Evolutionary conservation across 345 rosid species (phyloP).

Genomic region (Cardiospermum halicacabum): DNA sequence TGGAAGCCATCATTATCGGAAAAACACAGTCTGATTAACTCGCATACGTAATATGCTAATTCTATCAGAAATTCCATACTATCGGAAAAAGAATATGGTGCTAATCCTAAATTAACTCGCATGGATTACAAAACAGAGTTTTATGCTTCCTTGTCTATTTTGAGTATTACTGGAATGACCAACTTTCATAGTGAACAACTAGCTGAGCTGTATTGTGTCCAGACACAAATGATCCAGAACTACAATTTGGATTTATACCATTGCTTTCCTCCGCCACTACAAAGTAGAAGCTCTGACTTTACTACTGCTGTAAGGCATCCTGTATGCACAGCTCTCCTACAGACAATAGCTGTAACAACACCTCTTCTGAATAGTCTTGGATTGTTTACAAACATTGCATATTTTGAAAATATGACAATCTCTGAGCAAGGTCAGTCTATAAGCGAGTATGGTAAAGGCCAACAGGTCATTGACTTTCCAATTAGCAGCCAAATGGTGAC

Average conservation of each 20-base stretch:
- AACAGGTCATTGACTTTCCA: conserved; percentile 40
- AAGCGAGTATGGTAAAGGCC: conserved; percentile 39
- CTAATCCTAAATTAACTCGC: conserved; percentile 58
- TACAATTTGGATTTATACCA: conserved; percentile 75
- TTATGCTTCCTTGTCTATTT: conserved; percentile 84
- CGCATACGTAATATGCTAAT: too few species aligned
- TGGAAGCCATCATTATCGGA: too few species aligned
- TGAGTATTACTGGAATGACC: conserved; percentile 79
- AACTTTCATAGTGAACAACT: conserved; percentile 53
- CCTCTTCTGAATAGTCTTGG: conserved; percentile 56
- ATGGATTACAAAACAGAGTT: conserved; percentile 87
- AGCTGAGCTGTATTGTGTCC: conserved; percentile 83
- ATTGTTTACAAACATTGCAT: conserved; percentile 44
- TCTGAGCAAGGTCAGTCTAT: conserved; percentile 36
- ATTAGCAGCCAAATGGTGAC: conserved; percentile 55
- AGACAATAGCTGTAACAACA: conserved; percentile 35
- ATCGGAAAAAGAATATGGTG: conserved; percentile 81
- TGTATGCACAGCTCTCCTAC: conserved; percentile 33
- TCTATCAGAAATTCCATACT: too few species aligned
- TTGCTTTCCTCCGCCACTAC: conserved; percentile 64
- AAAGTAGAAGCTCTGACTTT: conserved; percentile 29
- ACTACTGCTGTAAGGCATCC: conserved; percentile 16
- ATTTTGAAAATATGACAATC: conserved; percentile 34
- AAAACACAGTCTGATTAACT: too few species aligned
- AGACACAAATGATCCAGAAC: conserved; percentile 91